phyloP scores from a whole-genome alignment of 441 rosid species.

The Populus trichocarpa region DNA sequence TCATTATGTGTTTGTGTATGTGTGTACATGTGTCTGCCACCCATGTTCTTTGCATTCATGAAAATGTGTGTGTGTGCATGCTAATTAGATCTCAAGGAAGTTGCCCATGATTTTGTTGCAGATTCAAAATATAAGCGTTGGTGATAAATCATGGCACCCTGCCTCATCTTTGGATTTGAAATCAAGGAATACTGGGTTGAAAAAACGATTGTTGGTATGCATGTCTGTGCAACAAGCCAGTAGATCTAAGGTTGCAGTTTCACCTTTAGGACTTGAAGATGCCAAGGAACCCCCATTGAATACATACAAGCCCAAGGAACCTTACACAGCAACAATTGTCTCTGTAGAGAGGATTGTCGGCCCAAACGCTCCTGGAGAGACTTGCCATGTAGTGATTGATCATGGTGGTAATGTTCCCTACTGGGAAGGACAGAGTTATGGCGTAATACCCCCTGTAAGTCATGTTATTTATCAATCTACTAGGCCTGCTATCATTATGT shows the following conservation, averaged over 20 bases:
- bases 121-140: slow-evolving; percentile 48
- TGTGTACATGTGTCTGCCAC: neutral
- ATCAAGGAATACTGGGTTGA: slow-evolving; percentile 32
- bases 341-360: slow-evolving; percentile 95
- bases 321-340: slow-evolving; percentile 81
- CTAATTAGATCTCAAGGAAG: slow-evolving; percentile 17
- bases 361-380: slow-evolving; percentile 91
- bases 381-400: slow-evolving; percentile 93
- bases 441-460: slow-evolving; percentile 97
- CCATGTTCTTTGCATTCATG: neutral
- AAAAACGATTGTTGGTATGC: slow-evolving; percentile 34
- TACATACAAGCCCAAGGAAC: slow-evolving; percentile 76
- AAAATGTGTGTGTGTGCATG: neutral
- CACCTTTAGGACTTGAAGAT: slow-evolving; percentile 73
- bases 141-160: slow-evolving; percentile 56
- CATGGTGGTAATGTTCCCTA: slow-evolving; percentile 92
- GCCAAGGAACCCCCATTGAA: slow-evolving; percentile 77
- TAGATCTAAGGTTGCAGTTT: slow-evolving; percentile 63
- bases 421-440: slow-evolving; percentile 99
- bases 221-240: slow-evolving; percentile 89
- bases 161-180: slow-evolving; percentile 42
- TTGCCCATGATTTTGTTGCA: slow-evolving; percentile 36
- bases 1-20: neutral
- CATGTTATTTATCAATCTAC: neutral
- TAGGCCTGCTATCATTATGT: neutral